Evolutionary conservation across 1,139 yeast species (phyloP), one percentile per base, ranked within the genome.

Genomic region (Nakaseomyces nivariensis): DNA sequence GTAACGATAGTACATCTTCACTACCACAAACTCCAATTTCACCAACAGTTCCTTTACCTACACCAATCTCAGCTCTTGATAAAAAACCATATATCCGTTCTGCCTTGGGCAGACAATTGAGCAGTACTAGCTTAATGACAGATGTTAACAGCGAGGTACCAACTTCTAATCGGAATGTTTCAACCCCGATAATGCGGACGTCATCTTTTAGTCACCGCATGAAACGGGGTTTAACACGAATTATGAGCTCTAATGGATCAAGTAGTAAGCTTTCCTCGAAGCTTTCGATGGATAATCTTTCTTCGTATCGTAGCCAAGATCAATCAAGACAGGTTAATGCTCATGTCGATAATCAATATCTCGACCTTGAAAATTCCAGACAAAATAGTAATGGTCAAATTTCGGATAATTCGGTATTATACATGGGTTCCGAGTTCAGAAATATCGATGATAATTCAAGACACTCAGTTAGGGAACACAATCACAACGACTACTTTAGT

Each of bases 221-320:
- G 43, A 61, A 56, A 43, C 55, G 56, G 41, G 60, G 66, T 7
- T 49, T 62, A 25, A 55, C 65, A 6, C 54, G 64, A 45, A 61
- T 62, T 24, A 58, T 62, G 31, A 58, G 62, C 41, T 49, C 54
- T 36, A 52, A 58, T 41, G 44, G 44, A 6, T 41, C 44, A 5
- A 29, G 24, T 13, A 13, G 4, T 13, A 41, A 24, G 13, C 7
- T 41, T 4, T 41, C 44, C 10, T 27, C 33, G 1, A 41, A 41
- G 27, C 4, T 29, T 7, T 29, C 44, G 9, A 6, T 13, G 33
- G 44, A 41, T 7, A 22, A 27, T 29, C 24, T 41, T 25, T 26
- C 43, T 5, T 38, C 43, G 7, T 7, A 5, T 3, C 34, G 25
- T n/a, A 41, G 11, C 11, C 22, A n/a, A n/a, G 44, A 41, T 11